Evolutionary conservation across 2,329 filamentous ascomycete genomes (phyloP).

Genomic region (Fusarium lateritium): DNA sequence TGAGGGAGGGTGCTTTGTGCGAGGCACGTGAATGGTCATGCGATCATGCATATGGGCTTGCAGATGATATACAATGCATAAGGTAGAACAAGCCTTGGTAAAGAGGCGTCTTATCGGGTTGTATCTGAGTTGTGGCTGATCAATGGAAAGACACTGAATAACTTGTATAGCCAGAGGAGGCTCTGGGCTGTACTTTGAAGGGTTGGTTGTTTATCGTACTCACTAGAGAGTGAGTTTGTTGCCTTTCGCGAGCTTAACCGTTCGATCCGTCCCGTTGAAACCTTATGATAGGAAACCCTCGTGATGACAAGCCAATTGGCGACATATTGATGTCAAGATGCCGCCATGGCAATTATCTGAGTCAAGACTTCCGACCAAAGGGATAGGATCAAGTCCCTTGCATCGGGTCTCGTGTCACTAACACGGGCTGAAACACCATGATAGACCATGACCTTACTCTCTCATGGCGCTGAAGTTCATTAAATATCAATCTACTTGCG

Average conservation of each 20-base stretch:
- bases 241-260: slow-evolving; percentile 9
- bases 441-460: no score
- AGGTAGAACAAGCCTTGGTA: no score
- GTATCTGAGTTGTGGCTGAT: not conserved
- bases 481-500: no score
- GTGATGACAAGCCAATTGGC: not conserved
- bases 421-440: no score
- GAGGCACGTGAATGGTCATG: slow-evolving; percentile 24
- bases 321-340: slow-evolving; percentile 1
- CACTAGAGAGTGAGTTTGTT: not conserved
- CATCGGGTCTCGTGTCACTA: no score
- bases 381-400: no score
- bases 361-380: not conserved
- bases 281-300: slow-evolving; percentile 3
- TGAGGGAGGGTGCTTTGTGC: slow-evolving; percentile 2
- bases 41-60: not conserved
- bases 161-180: no score
- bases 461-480: no score
- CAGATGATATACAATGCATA: not conserved
- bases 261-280: slow-evolving; percentile 20
- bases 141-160: not conserved
- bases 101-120: not conserved
- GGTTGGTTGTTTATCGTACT: not conserved
- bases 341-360: slow-evolving; percentile 1
- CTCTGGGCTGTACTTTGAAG: no score